Evolutionary conservation across 2,329 filamentous ascomycete genomes (phyloP), one percentile per base, ranked within the genome.

Genomic region (Phaeomoniella chlamydospora): DNA sequence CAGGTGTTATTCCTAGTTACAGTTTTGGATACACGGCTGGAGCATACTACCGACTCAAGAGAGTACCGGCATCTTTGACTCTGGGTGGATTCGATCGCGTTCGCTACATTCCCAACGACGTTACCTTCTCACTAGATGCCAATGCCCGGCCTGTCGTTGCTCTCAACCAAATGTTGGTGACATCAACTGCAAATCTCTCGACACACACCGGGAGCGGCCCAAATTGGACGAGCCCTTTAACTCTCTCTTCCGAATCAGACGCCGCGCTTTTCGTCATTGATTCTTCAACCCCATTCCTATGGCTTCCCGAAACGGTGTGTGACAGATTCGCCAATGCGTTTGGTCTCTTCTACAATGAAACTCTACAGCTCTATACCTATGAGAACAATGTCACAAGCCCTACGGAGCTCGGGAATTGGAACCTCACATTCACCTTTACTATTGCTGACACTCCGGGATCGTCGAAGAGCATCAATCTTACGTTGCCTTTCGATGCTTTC

Each of bases 11-110:
- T 34, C 75, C 79, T 1, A 84, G 80, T 51, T 65, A 82, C 42
- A 81, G 76, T 30, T 85, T 80, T 50, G 79, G 77, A 35, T 86
- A 77, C 52, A 85, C 80, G 3, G 80, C 80, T 29, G 81, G 81
- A 12, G 78, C 78, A 18, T 14, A 34, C n/a, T 34, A 34, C 15
- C 33, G 15, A 17, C 15, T 17, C 49, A 59, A 46, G 45, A 63
- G 65, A 34, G 57, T 59, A 5, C 65, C 69, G 6, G 64, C 65
- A 26, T 77, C 74, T 18, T 54, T 85, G 32, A 80, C 75, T 0
- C 58, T 86, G 6, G 80, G 81, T 15, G 80, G 81, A 17, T 83
- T 77, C 49, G 80, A 85, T 49, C 53, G 63, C 10, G 67, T 70
- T 31, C 68, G 77, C 31, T 74, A 80, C 39, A 59, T 71, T 18